Evolutionary conservation across 805 yeast genomes (phyloP), one percentile per base, ranked within the genome.

Genomic region (Candida mattraensis): DNA sequence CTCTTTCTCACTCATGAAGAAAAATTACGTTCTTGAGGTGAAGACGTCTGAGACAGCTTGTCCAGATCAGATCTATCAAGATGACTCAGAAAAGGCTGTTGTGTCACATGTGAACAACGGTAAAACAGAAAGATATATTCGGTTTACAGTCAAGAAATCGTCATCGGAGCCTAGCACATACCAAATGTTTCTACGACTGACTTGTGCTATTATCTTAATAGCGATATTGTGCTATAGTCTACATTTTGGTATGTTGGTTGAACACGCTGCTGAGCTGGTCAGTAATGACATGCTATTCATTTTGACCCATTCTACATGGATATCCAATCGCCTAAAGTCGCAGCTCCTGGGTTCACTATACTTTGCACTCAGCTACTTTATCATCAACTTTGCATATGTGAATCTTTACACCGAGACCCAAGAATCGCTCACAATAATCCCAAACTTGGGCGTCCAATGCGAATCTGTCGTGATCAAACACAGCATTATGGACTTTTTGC

Each of bases 391-490:
- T 28, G 32, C 50, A 3, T 48, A 47, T 28, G 51, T 60, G 18
- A 39, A 56, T 8, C 32, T 60, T 4, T 55, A 57, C 35, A 65
- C 63, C 39, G 59, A 59, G 20, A 58, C 68, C 10, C 63, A 66
- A 33, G 80, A 74, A 42, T 58, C 63, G 4, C 47, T 74, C 35
- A 58, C 65, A 14, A 67, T 72, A 3, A 67, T 74, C 52, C 70
- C 70, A 20, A 66, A 69, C 23, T 54, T 73, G 33, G 80, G 80
- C 1, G 50, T 74, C 2, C 79, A 74, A 43, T 48, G 64, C 19
- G 64, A 64, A 30, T 61, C 70, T 15, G 49, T 55, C 19, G 44
- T 55, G 7, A 35, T 47, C 7, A 61, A 63, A 55, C 54, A 42
- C 21, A 32, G 45, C 5, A 30, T 50, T 7, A 30, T 34, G 5